Conservation (phyloP, 2,329 filamentous ascomycete genomes). For the Claviceps fusiformis region DNA sequence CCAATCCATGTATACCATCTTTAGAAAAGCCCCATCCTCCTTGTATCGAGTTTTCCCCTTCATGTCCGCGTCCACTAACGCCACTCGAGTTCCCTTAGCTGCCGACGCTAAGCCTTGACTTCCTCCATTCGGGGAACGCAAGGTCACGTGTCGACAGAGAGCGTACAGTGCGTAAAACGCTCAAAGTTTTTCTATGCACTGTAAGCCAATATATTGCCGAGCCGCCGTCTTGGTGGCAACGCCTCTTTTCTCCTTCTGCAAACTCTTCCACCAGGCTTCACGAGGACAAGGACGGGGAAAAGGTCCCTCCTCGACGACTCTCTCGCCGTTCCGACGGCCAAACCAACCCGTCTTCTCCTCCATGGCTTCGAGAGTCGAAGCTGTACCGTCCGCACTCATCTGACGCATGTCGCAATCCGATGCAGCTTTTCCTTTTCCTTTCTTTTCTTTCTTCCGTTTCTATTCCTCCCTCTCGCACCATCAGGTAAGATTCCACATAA, state of each 20-base stretch:
- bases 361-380: not conserved
- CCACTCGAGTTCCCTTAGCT: not conserved
- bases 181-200: constrained; percentile 18
- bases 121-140: not conserved
- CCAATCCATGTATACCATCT: too few relatives aligned
- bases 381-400: not conserved
- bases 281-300: too few relatives aligned
- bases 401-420: not conserved
- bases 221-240: not conserved
- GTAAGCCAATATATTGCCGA: constrained; percentile 19
- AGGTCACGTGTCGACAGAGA: constrained; percentile 9
- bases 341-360: too few relatives aligned
- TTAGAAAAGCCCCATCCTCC: not conserved
- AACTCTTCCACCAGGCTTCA: not conserved
- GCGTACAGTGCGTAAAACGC: constrained; percentile 14
- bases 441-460: too few relatives aligned
- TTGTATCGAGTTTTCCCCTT: not conserved
- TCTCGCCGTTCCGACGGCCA: too few relatives aligned
- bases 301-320: too few relatives aligned
- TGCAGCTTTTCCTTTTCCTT: too few relatives aligned
- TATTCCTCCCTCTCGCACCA: not conserved
- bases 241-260: not conserved
- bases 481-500: not conserved
- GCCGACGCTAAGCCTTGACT: not conserved
- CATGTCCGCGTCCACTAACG: not conserved